These are phyloP conservation scores for Blastobotrys capitulatus DNA, from an alignment of 1,139 yeast genomes.

Conservation along the genomic window DNA sequence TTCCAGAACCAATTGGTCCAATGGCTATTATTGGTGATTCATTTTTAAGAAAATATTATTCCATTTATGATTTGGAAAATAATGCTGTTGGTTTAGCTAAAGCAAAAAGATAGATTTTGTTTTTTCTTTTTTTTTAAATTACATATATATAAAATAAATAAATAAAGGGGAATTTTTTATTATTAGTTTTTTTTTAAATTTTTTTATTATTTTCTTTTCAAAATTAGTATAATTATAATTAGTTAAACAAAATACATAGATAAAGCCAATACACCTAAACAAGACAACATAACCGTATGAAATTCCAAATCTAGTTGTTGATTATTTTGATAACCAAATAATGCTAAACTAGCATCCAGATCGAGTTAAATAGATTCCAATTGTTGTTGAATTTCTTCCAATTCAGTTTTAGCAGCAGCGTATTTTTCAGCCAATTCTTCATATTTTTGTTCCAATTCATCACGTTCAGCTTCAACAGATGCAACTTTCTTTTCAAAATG, in stretches of 20 bases:
- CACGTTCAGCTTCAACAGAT: slow-evolving; percentile 88
- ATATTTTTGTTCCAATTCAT: slow-evolving; percentile 83
- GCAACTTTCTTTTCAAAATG: slow-evolving; percentile 93
- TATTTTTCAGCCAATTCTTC: slow-evolving; percentile 84
- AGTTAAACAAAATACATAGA: slow-evolving; percentile 2
- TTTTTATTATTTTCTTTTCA: background rate
- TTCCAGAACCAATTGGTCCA: slow-evolving; percentile 96
- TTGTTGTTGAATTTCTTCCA: slow-evolving; percentile 91
- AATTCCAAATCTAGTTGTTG: background rate
- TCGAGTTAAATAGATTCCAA: slow-evolving; percentile 69
- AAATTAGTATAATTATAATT: no score
- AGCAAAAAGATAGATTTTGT: slow-evolving; percentile 35
- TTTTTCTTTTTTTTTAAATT: background rate
- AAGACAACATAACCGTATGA: slow-evolving; percentile 1
- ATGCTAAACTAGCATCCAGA: background rate
- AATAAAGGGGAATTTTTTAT: background rate
- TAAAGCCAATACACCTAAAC: slow-evolving; percentile 8
- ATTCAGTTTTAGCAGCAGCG: slow-evolving; percentile 78
- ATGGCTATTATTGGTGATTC: slow-evolving; percentile 96
- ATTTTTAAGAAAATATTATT: slow-evolving; percentile 90
- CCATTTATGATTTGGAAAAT: slow-evolving; percentile 83
- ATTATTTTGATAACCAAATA: background rate
- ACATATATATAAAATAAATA: background rate
- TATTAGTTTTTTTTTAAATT: background rate
- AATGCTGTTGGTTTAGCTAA: slow-evolving; percentile 91